Evolutionary conservation across 768 basidiomycete genomes (phyloP), one percentile per base, ranked within the genome.

Genomic region (Kwoniella dejecticola): DNA sequence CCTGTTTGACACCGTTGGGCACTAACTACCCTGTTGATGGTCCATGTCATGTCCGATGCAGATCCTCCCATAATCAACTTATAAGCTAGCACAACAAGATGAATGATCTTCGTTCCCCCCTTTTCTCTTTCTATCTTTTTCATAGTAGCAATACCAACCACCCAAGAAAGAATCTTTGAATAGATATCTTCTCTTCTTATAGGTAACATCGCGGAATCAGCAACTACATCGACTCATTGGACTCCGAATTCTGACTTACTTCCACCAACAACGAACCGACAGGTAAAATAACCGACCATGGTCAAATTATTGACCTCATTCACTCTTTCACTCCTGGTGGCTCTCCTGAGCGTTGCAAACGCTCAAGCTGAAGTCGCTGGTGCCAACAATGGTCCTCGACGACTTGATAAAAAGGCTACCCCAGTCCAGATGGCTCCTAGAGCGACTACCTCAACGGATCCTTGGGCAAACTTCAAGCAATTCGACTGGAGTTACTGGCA

Each of bases 381-480:
- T 5, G 7, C 49, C 19, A 24, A 47, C n/a, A 36, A 24, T 11
- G 23, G 36, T 4, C 33, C 57, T 41, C 31, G 47, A 2, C 15
- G 58, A 60, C 12, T 31, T 17, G 49, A 52, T n/a, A 52, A 27
- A 33, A 29, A 30, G 13, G 19, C 40, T 3, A n/a, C 49, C 7
- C 48, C 48, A 11, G 42, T 31, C 3, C 24, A 46, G 30, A 13
- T 38, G 13, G 58, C 42, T 44, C 30, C 40, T 4, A 30, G 44
- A 33, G 55, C 54, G 15, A 33, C 40, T 1, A 29, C 58, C n/a
- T 42, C 41, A 8, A 23, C 24, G 6, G 56, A 64, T 46, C 64
- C 64, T n/a, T 66, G 64, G 64, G 44, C 49, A 12, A 57, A 57
- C 33, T 66, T 66, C 60, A 24, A 26, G 6, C 29, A 24, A 17